phyloP scores from a whole-genome alignment of 139 green algal species.

The Marvania coccoides region DNA sequence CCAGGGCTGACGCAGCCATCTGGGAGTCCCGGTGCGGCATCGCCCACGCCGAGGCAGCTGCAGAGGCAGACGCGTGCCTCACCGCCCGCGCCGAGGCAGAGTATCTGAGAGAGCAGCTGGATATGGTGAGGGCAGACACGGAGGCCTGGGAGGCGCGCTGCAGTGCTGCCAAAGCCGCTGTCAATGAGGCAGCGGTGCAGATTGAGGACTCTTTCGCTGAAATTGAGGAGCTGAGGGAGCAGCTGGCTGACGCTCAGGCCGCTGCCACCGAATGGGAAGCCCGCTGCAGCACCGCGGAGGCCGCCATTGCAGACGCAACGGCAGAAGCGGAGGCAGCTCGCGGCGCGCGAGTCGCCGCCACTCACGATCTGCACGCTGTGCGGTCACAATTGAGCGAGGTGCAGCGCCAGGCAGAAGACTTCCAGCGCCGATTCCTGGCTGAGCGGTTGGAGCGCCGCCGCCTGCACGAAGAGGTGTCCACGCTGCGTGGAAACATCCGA shows the following conservation, averaged over 20 bases:
- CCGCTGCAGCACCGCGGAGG: constrained; percentile 43
- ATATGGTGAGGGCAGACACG: constrained; percentile 14
- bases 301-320: constrained; percentile 22
- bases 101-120: neutral
- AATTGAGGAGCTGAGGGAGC: neutral
- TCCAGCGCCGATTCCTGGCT: constrained; percentile 23
- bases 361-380: neutral
- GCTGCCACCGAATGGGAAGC: constrained; percentile 47
- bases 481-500: constrained; percentile 63
- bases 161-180: constrained; percentile 17
- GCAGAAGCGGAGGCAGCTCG: constrained; percentile 16
- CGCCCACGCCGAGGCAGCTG: too few relatives aligned
- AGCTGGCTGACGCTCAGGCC: constrained; percentile 17
- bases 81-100: neutral
- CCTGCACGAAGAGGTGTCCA: constrained; percentile 32
- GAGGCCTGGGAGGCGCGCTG: constrained; percentile 63
- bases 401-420: constrained; percentile 11
- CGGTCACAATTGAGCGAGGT: neutral
- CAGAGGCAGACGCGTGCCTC: too few relatives aligned
- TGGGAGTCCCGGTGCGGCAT: too few relatives aligned
- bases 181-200: constrained; percentile 29
- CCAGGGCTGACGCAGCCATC: too few relatives aligned
- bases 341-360: constrained; percentile 18
- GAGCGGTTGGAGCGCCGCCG: constrained; percentile 49
- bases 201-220: constrained; percentile 12